Evolutionary conservation across 306 rosid species (phyloP), one percentile per base, ranked within the genome.

Genomic region (Malus fusca): DNA sequence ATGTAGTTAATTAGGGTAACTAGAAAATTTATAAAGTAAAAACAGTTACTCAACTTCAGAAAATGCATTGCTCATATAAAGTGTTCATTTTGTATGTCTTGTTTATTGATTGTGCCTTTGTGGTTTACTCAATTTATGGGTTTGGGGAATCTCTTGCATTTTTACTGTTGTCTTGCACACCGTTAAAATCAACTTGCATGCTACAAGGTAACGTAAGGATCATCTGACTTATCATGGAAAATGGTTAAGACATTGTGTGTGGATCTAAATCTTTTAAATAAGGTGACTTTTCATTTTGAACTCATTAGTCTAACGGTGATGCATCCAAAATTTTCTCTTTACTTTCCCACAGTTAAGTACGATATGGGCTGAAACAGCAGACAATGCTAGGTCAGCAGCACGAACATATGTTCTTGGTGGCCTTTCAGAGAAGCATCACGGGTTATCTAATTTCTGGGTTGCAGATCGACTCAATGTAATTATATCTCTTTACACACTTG

Each of bases 341-440:
- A 12, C n/a, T 18, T 46, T 15, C 7, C 17, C 1, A 8, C 94
- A 95, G 98, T 72, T 95, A 88, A 95, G 98, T 80, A 95, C 98
- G 21, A 95, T 95, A 83, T 95, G 98, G 98, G 97, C 97, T 6
- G 98, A 95, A 90, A 89, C 97, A 35, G 97, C 97, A 55, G 97
- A 92, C 82, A 92, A 90, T 85, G 98, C 97, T 64, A 86, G 98
- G 85, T 89, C 90, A 22, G 97, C 92, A 21, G 98, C 98, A 25
- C 88, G 98, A 71, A 90, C 91, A 28, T 83, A 86, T 81, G 88
- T 92, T 85, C 88, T 95, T 77, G 96, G 97, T 69, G 97, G 98
- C 76, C 97, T 95, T 80, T 92, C 97, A 1, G 96, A 88, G 73
- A 95, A 89, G 72, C 73, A 92, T 85, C 85, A 90, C 30, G 98